Evolutionary conservation across 1,284 basidiomycete species (phyloP), one percentile per base, ranked within the genome.

Genomic region (Tilletia horrida): DNA sequence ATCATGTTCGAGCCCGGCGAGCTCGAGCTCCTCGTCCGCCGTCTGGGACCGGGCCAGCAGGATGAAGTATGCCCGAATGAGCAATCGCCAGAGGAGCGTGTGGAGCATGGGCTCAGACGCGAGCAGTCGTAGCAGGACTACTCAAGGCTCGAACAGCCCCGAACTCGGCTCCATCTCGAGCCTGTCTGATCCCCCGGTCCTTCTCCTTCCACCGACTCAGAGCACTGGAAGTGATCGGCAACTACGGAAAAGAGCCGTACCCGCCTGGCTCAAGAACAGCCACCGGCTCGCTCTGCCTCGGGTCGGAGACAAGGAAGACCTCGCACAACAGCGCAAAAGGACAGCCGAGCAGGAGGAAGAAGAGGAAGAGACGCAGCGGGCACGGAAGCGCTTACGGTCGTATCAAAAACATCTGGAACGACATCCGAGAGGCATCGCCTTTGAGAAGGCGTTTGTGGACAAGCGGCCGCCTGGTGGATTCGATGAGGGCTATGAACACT

Each of bases 381-480:
- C 55, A 29, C 55, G 55, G 29, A 59, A 59, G 27, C 55, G 55
- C 14, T 21, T 59, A 29, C 23, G 55, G 29, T 59, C 55, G 13
- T 40, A 59, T 29, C 23, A 40, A 7, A 59, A 59, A 27, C 9
- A 31, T 29, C 27, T 59, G 13, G 55, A 59, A 40, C 23, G 55
- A 40, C 31, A 40, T 31, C 55, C 55, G 8, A 11, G 55, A 16
- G 55, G 55, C 0, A 40, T 59, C 27, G 25, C 27, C 0, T 31
- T 35, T 29, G 31, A 11, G 27, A 25, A 29, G 23, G 13, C 27
- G 8, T 59, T 59, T 16, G 27, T 59, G 8, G 55, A 59, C 14
- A 59, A 59, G 55, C 27, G 55, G 16, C 55, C 55, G 21, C 27
- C 55, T 16, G 55, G 55, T 3, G 55, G 55, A 16, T 59, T 59